A percentile compares a stretch with the other conserved stretches of the same genome.
Evolutionary conservation across 2,329 filamentous ascomycete species (phyloP).

Genomic region (Pseudogymnoascus sp.): DNA sequence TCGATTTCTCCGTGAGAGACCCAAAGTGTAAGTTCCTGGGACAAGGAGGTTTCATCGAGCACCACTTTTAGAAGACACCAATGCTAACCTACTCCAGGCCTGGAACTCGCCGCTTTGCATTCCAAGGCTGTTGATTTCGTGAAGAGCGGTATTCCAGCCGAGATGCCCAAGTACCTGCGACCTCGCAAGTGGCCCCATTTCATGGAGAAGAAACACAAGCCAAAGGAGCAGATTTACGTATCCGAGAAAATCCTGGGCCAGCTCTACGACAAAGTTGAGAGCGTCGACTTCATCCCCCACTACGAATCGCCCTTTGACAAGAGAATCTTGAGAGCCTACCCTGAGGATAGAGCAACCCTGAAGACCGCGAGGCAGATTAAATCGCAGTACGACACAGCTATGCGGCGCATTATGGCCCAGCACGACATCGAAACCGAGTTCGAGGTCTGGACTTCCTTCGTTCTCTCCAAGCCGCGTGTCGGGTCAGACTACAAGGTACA

Average conservation of each 20-base stretch:
- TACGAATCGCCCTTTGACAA: slow-evolving; percentile 66
- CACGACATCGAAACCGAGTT: slow-evolving; percentile 80
- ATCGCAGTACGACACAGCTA: slow-evolving; percentile 62
- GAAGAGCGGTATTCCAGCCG: slow-evolving; percentile 75
- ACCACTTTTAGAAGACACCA: no score
- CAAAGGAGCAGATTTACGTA: slow-evolving; percentile 44
- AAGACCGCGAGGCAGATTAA: slow-evolving; percentile 59
- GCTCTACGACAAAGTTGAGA: slow-evolving; percentile 67
- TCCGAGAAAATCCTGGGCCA: slow-evolving; percentile 68
- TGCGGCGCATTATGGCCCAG: slow-evolving; percentile 76
- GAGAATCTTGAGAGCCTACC: slow-evolving; percentile 58
- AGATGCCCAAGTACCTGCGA: slow-evolving; percentile 51
- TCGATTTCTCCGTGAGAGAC: slow-evolving; percentile 53
- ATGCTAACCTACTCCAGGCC: slow-evolving; percentile 32
- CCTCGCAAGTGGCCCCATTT: slow-evolving; percentile 72
- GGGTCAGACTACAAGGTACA: slow-evolving; percentile 76
- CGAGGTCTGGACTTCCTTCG: slow-evolving; percentile 82
- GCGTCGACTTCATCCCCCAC: slow-evolving; percentile 61
- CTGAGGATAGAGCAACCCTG: slow-evolving; percentile 46
- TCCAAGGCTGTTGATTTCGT: slow-evolving; percentile 90
- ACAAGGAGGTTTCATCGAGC: no score
- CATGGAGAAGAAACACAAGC: slow-evolving; percentile 59
- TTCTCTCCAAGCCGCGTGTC: slow-evolving; percentile 63
- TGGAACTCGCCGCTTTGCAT: slow-evolving; percentile 69
- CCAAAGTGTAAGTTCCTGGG: slow-evolving; percentile 56